A percentile compares a stretch with the other conserved stretches of the same genome.
phyloP scores from a whole-genome alignment of 1,284 basidiomycete genomes.

The Apiotrichum siamense region DNA sequence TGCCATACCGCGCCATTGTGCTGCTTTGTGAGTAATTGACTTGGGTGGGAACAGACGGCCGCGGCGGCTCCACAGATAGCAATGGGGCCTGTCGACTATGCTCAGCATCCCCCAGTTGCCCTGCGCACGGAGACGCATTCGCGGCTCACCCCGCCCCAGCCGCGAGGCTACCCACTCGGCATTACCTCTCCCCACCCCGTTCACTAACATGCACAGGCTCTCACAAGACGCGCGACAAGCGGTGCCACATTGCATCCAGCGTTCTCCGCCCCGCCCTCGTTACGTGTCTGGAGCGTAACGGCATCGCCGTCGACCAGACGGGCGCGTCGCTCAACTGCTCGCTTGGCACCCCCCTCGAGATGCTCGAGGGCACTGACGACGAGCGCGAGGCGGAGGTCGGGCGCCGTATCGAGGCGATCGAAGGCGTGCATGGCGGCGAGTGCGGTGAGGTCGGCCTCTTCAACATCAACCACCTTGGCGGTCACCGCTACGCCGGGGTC shows the following conservation, averaged over 20 bases:
- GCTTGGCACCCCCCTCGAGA: conserved; percentile 51
- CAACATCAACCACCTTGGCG: conserved; percentile 80
- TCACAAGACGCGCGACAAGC: conserved; percentile 82
- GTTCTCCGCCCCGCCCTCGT: conserved; percentile 58
- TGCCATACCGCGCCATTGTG: conserved; percentile 66
- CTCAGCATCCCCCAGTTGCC: no score
- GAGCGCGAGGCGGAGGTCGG: conserved; percentile 50
- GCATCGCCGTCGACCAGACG: conserved; percentile 41
- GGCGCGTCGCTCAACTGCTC: conserved; percentile 53
- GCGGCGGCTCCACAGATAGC: no score
- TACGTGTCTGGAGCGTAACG: conserved; percentile 35
- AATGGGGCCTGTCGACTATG: no score
- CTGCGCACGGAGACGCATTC: no score
- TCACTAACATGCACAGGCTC: conserved; percentile 57
- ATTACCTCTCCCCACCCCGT: not conserved
- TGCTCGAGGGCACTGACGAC: conserved; percentile 55
- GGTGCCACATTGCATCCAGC: conserved; percentile 78
- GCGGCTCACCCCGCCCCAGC: not conserved
- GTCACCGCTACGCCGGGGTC: conserved; percentile 86
- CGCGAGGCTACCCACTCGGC: not conserved
- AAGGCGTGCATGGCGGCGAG: conserved; percentile 49
- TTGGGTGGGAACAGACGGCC: no score
- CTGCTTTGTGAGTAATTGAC: conserved; percentile 68
- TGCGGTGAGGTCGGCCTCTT: conserved; percentile 63
- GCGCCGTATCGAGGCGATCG: conserved; percentile 50